Conservation (phyloP, 176 grass and related monocot genomes). For the Oryza punctata region DNA sequence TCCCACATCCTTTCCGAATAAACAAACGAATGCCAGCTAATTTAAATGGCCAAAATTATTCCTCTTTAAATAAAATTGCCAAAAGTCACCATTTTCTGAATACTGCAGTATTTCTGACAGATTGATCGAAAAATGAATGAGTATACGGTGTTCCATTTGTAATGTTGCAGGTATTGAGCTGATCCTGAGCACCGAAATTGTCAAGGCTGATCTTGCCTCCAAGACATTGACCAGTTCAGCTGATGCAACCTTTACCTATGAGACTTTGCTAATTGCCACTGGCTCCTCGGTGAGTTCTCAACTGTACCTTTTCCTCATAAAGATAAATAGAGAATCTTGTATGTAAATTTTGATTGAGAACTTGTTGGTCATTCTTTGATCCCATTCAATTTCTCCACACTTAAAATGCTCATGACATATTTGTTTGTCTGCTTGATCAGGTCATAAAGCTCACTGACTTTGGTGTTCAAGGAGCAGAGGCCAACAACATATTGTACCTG, state of each 20-base stretch:
- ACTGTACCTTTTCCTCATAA: no score
- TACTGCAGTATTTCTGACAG: constrained; percentile 3
- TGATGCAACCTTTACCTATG: constrained; percentile 64
- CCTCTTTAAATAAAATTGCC: neutral
- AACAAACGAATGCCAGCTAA: neutral
- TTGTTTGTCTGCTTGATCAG: constrained; percentile 37
- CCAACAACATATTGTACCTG: constrained; percentile 86
- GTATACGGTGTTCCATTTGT: neutral
- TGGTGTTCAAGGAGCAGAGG: constrained; percentile 88
- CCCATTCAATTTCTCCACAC: no score
- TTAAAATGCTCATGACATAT: neutral
- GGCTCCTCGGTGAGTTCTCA: constrained; percentile 75
- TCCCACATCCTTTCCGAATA: neutral
- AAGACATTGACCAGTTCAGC: constrained; percentile 70
- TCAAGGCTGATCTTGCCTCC: constrained; percentile 74
- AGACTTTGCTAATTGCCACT: constrained; percentile 78
- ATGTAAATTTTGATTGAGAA: neutral
- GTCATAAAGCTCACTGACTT: constrained; percentile 84
- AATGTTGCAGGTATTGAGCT: constrained; percentile 71
- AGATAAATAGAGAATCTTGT: no score
- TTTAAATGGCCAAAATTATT: neutral
- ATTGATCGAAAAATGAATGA: neutral
- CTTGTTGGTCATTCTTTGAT: no score
- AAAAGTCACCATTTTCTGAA: neutral
- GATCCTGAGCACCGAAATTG: constrained; percentile 81